Percentiles rank a stretch among this genome's conserved stretches.
Conservation (phyloP, 257 asterid species). For the Marsdenia floribunda region DNA sequence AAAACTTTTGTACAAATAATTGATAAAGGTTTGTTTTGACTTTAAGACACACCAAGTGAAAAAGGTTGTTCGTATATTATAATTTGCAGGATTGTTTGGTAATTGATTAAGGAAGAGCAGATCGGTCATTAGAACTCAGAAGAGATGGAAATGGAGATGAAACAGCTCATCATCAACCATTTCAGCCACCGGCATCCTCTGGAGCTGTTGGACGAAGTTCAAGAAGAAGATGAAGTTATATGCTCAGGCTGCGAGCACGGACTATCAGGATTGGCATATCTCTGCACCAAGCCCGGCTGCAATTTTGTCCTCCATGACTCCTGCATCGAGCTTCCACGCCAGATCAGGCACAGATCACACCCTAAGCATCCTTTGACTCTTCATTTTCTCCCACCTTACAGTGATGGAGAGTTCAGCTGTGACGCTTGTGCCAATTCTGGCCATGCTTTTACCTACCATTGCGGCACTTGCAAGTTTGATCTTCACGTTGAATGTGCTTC, state of each 20-base stretch:
- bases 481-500: slow-evolving; percentile 41
- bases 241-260: slow-evolving; percentile 37
- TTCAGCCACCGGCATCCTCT: slow-evolving; percentile 36
- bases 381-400: slow-evolving; percentile 23
- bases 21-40: not conserved
- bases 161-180: slow-evolving; percentile 10
- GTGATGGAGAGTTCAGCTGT: slow-evolving; percentile 24
- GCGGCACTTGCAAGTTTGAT: slow-evolving; percentile 28
- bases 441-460: slow-evolving; percentile 27
- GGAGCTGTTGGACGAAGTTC: not conserved
- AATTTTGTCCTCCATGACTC: slow-evolving; percentile 35
- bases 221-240: slow-evolving; percentile 12
- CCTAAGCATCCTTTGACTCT: slow-evolving; percentile 28
- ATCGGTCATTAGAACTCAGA: not conserved
- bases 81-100: not conserved
- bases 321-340: slow-evolving; percentile 33
- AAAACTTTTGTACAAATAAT: not conserved
- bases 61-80: not conserved
- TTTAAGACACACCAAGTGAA: not conserved
- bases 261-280: slow-evolving; percentile 24
- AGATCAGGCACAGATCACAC: slow-evolving; percentile 30
- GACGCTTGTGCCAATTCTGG: slow-evolving; percentile 29
- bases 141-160: slow-evolving; percentile 1
- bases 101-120: too few relatives aligned
- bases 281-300: slow-evolving; percentile 30